A percentile compares a stretch with the other conserved stretches of the same genome.
phyloP scores from a whole-genome alignment of 371 early-diverging fungal genomes.

The Mortierella sp. region DNA sequence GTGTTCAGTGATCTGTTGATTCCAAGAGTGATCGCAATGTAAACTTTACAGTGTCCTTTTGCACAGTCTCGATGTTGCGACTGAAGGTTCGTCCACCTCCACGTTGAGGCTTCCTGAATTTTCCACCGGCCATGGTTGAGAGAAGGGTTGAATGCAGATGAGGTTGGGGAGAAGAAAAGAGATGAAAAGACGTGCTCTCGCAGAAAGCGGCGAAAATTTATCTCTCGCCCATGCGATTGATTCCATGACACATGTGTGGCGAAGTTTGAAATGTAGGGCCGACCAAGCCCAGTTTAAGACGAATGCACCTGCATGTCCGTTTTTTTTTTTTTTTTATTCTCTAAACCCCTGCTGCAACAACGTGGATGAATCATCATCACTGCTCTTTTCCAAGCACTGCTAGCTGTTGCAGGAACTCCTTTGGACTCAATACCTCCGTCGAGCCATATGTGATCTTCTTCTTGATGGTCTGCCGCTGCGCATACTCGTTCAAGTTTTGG shows the following conservation, averaged over 20 bases:
- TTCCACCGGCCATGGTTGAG: slow-evolving; percentile 54
- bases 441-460: slow-evolving; percentile 95
- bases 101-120: slow-evolving; percentile 58
- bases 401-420: slow-evolving; percentile 87
- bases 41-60: slow-evolving; percentile 3
- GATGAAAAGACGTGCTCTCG: no score
- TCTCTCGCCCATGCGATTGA: no score
- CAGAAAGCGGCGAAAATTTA: no score
- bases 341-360: no score
- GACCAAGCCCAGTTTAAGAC: no score
- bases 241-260: no score
- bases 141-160: slow-evolving; percentile 2
- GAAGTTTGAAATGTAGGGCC: no score
- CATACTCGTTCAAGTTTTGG: slow-evolving; percentile 91
- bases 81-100: slow-evolving; percentile 60
- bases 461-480: slow-evolving; percentile 73
- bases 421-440: slow-evolving; percentile 92
- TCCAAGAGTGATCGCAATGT: no score
- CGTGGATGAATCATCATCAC: no score
- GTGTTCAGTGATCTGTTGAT: no score
- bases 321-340: no score
- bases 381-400: slow-evolving; percentile 65
- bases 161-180: slow-evolving; percentile 2
- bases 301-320: no score
- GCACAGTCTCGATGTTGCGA: slow-evolving; percentile 55